phyloP scores from a whole-genome alignment of 192 early-diverging fungal genomes.

The Backusella circina region DNA sequence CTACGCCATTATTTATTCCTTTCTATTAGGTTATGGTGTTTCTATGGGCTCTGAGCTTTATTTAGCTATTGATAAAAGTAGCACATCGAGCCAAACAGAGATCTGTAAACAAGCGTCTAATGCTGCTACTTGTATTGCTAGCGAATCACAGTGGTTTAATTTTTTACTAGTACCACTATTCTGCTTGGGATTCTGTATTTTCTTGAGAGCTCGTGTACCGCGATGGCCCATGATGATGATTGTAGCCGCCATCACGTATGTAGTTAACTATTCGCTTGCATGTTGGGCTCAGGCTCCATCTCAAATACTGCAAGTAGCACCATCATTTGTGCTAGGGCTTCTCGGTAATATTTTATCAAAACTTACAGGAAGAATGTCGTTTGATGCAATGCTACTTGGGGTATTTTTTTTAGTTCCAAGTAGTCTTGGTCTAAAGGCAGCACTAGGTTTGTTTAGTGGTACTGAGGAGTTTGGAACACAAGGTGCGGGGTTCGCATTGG shows the following conservation, averaged over 20 bases:
- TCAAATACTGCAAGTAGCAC: conserved; percentile 61
- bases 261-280: conserved; percentile 55
- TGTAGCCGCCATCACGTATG: conserved; percentile 63
- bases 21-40: conserved; percentile 74
- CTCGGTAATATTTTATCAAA: conserved; percentile 74
- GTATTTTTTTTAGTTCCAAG: conserved; percentile 44
- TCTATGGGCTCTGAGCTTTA: conserved; percentile 42
- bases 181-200: conserved; percentile 40
- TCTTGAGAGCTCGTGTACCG: conserved; percentile 41
- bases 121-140: neutral
- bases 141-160: conserved; percentile 34
- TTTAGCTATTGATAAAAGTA: conserved; percentile 6
- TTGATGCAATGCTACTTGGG: conserved; percentile 80
- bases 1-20: conserved; percentile 74
- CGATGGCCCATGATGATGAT: conserved; percentile 75
- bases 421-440: conserved; percentile 31
- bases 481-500: conserved; percentile 43
- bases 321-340: conserved; percentile 77
- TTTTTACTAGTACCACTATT: conserved; percentile 47
- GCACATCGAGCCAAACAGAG: neutral
- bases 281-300: conserved; percentile 44
- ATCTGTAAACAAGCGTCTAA: neutral
- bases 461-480: conserved; percentile 16
- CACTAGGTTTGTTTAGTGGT: conserved; percentile 19
- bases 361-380: conserved; percentile 67